These are phyloP conservation scores for Clavispora fructus DNA, from an alignment of 805 yeast genomes.

Conservation along the genomic window DNA sequence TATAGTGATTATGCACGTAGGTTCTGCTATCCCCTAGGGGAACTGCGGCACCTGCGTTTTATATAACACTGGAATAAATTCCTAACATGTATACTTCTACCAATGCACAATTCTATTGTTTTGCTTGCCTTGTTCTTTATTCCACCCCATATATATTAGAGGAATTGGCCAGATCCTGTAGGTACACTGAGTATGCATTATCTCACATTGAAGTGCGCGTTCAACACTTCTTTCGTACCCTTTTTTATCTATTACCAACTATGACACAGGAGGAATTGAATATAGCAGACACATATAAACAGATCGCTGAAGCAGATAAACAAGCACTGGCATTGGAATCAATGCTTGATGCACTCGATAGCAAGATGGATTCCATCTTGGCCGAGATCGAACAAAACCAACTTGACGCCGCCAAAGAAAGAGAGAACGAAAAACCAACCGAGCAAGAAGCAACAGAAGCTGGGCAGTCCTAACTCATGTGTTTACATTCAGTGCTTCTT, in stretches of 20 bases:
- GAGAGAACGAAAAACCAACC: not conserved
- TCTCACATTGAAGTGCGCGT: not conserved
- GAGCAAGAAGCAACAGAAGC: not conserved
- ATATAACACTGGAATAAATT: too few species aligned
- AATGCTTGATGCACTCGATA: conserved; percentile 61
- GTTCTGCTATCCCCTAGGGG: not conserved
- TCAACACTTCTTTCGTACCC: not conserved
- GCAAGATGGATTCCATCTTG: conserved; percentile 54
- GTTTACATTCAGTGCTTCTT: not conserved
- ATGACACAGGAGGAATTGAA: conserved; percentile 32
- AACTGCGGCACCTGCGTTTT: not conserved
- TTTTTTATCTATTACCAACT: not conserved
- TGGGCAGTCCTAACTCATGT: not conserved
- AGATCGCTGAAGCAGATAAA: conserved; percentile 62
- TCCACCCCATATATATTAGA: not conserved
- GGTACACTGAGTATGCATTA: not conserved
- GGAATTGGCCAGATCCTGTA: not conserved
- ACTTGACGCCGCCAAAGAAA: not conserved
- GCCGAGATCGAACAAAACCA: conserved; percentile 38
- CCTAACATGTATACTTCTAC: too few species aligned
- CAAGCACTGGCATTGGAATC: conserved; percentile 58
- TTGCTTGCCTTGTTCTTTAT: not conserved
- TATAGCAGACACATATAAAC: conserved; percentile 53
- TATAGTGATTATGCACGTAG: not conserved
- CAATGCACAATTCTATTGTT: not conserved